Evolutionary conservation across 2,329 filamentous ascomycete species (phyloP), one percentile per base, ranked within the genome.

Genomic region (Penicillium sp.): DNA sequence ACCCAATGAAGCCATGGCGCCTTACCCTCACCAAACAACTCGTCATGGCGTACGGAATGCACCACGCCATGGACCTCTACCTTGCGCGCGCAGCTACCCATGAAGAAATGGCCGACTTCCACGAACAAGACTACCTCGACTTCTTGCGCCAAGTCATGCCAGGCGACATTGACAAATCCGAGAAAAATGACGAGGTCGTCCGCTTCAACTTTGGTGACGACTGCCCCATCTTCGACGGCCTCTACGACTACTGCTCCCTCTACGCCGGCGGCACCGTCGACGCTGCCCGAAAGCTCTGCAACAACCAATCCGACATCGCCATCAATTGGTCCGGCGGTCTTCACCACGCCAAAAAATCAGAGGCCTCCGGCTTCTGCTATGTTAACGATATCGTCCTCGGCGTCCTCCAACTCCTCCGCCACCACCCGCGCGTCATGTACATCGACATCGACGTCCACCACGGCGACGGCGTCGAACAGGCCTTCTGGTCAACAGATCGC

Each of bases 1-100:
- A 99, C 78, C 94, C 94, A 18, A 99, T 99, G 94, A 99, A 99
- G 74, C 94, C 94, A 55, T 97, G 94, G 93, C 90, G 94, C 34
- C 79, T 99, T 60, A 97, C 92, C 14, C 82, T 99, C 51, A 95
- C 94, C 53, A 97, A 99, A 73, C 91, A 94, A 66, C 84, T 99
- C 44, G 91, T 99, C 59, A 88, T 95, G 70, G 89, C 91, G 1
- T 97, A 97, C 72, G 94, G 94, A 62, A 90, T 99, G 83, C 92
- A 95, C 66, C 89, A 93, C 67, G 92, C 91, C 58, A 97, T 99
- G 94, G 92, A 97, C 75, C 88, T 93, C 61, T 97, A 95, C 75
- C 83, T 91, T 48, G 85, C 93, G 22, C 85, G 92, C 24, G 83
- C 88, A 11, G 94, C 94, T 29, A 93, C 88, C 3, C 90, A 89